phyloP scores from a whole-genome alignment of 2,329 filamentous ascomycete species.

The Trichophyton verrucosum region DNA sequence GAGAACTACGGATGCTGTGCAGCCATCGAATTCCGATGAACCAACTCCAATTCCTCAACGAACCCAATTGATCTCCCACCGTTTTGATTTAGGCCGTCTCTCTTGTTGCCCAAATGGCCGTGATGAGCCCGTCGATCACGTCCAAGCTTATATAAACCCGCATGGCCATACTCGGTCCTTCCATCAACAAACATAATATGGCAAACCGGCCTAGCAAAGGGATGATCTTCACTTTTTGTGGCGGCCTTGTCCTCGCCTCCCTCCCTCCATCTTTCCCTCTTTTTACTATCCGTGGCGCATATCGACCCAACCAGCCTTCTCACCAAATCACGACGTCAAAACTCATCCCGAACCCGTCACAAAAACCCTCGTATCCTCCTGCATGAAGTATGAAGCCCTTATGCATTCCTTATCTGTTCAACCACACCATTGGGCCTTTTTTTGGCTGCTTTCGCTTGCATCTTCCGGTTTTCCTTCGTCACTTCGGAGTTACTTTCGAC shows the following conservation, averaged over 20 bases:
- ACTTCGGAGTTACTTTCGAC: not conserved
- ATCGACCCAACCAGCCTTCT: not conserved
- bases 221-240: not conserved
- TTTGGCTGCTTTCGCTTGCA: not conserved
- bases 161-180: not conserved
- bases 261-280: not conserved
- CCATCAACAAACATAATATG: not conserved
- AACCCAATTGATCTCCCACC: not conserved
- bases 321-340: not conserved
- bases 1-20: slow-evolving; percentile 71
- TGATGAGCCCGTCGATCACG: not conserved
- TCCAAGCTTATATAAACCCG: not conserved
- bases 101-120: not conserved
- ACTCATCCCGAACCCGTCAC: not conserved
- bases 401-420: not conserved
- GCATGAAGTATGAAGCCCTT: not conserved
- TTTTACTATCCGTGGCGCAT: not conserved
- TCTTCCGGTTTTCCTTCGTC: not conserved
- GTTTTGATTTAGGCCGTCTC: not conserved
- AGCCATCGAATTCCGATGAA: slow-evolving; percentile 73
- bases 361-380: not conserved
- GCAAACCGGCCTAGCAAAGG: not conserved
- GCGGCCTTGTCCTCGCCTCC: not conserved
- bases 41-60: not conserved
- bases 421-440: not conserved